Evolutionary conservation across 1,284 basidiomycete genomes (phyloP).

Genomic region (Ceratobasidium sp.): DNA sequence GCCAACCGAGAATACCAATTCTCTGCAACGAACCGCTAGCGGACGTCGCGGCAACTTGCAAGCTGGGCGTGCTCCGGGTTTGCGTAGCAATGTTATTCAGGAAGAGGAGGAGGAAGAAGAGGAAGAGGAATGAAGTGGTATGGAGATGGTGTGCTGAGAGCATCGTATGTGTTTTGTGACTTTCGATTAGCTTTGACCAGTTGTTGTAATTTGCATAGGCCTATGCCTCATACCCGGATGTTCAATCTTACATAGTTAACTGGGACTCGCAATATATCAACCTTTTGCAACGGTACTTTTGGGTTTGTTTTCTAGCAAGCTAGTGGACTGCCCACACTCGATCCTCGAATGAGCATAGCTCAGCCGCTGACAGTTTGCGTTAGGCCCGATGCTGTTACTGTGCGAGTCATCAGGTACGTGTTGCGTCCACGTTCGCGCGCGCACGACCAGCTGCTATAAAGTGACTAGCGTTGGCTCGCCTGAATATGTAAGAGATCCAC

Average conservation of each 20-base stretch:
- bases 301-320: not conserved
- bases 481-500: not conserved
- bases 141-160: not conserved
- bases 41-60: slow-evolving; percentile 73
- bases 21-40: slow-evolving; percentile 30
- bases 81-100: slow-evolving; percentile 72
- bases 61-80: slow-evolving; percentile 70
- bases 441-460: not conserved
- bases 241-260: slow-evolving; percentile 16
- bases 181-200: slow-evolving; percentile 26
- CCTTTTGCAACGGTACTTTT: not conserved
- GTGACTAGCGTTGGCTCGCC: not conserved
- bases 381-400: no score
- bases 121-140: slow-evolving; percentile 59
- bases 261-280: slow-evolving; percentile 16
- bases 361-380: not conserved
- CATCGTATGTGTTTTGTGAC: slow-evolving; percentile 20
- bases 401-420: not conserved
- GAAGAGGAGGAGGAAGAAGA: slow-evolving; percentile 83
- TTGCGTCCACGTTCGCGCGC: slow-evolving; percentile 6
- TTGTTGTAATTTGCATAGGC: slow-evolving; percentile 37
- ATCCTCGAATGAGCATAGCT: not conserved
- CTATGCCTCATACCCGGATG: slow-evolving; percentile 42
- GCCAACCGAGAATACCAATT: not conserved
- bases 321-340: no score